Conservation (phyloP, 23 red algal species). For the Cyanidiococcus yangmingshanensis region DNA sequence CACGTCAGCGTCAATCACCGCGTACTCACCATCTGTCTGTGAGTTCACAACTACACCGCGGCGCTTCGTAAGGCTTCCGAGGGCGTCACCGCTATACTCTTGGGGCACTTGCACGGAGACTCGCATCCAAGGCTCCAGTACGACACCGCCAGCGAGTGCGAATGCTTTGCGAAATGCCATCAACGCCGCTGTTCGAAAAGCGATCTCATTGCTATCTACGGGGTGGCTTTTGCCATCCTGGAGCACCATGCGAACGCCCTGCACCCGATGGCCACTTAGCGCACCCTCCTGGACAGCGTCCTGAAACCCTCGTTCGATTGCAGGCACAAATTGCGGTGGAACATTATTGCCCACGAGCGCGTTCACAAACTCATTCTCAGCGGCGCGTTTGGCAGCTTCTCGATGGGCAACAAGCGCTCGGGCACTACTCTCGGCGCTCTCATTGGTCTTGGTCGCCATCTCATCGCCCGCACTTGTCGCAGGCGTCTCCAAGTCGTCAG, state of each 20-base stretch:
- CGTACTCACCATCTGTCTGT: conserved; percentile 37
- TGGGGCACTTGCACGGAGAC: conserved; percentile 67
- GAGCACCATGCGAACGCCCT: conserved; percentile 80
- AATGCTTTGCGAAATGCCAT: conserved; percentile 83
- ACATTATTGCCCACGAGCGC: conserved; percentile 78
- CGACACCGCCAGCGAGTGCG: conserved; percentile 31
- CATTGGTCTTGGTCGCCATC: not conserved
- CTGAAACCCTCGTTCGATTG: conserved; percentile 83
- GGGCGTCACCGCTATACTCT: conserved; percentile 70
- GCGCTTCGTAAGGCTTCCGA: conserved; percentile 57
- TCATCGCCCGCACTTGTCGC: not conserved
- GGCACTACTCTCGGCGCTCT: not conserved
- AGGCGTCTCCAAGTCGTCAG: conserved; percentile 4
- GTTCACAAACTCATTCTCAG: conserved; percentile 79
- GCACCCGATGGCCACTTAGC: conserved; percentile 68
- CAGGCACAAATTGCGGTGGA: conserved; percentile 66
- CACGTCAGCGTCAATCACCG: conserved; percentile 54
- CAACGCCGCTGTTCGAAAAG: conserved; percentile 77
- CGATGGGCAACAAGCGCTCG: not conserved
- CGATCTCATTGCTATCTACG: conserved; percentile 85
- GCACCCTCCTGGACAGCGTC: conserved; percentile 66
- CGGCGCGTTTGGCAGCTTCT: conserved; percentile 25
- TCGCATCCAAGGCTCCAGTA: conserved; percentile 88
- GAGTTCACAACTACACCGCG: conserved; percentile 55
- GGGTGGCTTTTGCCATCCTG: conserved; percentile 79